Base-by-base conservation (phyloP, 1,139 yeast species). In the Yamadazyma sp. region DNA sequence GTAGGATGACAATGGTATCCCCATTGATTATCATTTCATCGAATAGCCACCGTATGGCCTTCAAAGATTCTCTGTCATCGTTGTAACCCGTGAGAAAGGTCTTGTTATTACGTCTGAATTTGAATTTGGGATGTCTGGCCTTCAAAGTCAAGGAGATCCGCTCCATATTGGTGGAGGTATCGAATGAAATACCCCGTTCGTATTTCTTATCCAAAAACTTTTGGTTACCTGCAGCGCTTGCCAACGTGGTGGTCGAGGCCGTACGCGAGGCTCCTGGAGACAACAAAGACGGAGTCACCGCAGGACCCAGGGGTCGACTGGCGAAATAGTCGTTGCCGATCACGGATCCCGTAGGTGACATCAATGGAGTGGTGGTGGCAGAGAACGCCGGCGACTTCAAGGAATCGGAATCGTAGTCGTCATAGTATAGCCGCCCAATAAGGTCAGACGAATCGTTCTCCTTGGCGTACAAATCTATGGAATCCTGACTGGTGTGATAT, bases 11-110 rank as follows among this genome's bases (percentile, higher is more conserved):
- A 11, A 83, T 61, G 17, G 84, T 82, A 54, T 83, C 89, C 10
- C 86, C 86, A 51, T 81, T 76, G 26, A 73, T 71, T 10, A 77
- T 69, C 65, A 83, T 69, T 49, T 83, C 83, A 41, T 79, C 83
- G 42, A 83, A 65, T 8, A 83, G 63, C 89, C 89, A 83, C 44
- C 73, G 78, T 20, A 83, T 63, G 2, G 88, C 87, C 36, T 70
- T 69, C 20, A 77, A 61, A 8, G 85, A 77, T 51, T 79, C 81
- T 20, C 62, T 61, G 46, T 79, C 81, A 33, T 73, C 73, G 54
- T 80, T 81, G 47, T 69, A 80, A 2, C 87, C 88, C 18, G 81
- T 72, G 40, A 83, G 61, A 45, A 77, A 76, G 3, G 88, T 80
- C 47, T 86, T 73, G 41, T 82, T 79, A 42, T 77, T 73, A 32